Conservation (phyloP, 352 stramenopile species). For the Phytophthora brassicae region DNA sequence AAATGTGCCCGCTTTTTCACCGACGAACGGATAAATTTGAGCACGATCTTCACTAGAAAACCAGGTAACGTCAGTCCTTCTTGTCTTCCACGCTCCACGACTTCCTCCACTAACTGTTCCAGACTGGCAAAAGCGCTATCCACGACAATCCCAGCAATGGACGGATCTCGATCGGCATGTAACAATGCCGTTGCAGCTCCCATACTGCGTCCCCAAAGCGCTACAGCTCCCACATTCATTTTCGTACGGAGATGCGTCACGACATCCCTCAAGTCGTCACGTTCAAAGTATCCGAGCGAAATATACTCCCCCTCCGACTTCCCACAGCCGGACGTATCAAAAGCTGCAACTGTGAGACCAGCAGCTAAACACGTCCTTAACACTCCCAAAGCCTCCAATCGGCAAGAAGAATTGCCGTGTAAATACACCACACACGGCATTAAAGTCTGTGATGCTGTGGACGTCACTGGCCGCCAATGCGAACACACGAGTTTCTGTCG, state of each 20-base stretch:
- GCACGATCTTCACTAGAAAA: conserved; percentile 91
- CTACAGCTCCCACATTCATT: conserved; percentile 93
- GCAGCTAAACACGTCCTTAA: conserved; percentile 88
- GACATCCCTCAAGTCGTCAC: conserved; percentile 86
- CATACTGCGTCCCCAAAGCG: conserved; percentile 98
- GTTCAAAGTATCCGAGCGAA: conserved; percentile 97
- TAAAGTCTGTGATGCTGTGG: conserved; percentile 34
- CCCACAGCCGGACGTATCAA: conserved; percentile 97
- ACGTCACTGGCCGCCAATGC: conserved; percentile 88
- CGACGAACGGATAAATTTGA: conserved; percentile 90
- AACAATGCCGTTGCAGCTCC: conserved; percentile 97
- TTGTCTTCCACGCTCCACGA: conserved; percentile 95
- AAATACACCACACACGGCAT: conserved; percentile 97
- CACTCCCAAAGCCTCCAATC: conserved; percentile 94
- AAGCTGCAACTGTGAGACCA: conserved; percentile 94
- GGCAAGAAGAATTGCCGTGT: conserved; percentile 97
- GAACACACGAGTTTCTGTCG: conserved; percentile 92
- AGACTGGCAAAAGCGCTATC: conserved; percentile 98
- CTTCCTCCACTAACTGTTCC: conserved; percentile 94
- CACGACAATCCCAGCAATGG: conserved; percentile 96
- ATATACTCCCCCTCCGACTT: conserved; percentile 97
- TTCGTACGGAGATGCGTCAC: conserved; percentile 93
- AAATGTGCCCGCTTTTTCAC: conserved; percentile 92
- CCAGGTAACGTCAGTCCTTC: conserved; percentile 92
- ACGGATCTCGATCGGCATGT: conserved; percentile 95